A percentile compares a stretch with the other conserved stretches of the same genome.
Evolutionary conservation across 2,329 filamentous ascomycete species (phyloP).

Genomic region (Fusarium subtropicale): DNA sequence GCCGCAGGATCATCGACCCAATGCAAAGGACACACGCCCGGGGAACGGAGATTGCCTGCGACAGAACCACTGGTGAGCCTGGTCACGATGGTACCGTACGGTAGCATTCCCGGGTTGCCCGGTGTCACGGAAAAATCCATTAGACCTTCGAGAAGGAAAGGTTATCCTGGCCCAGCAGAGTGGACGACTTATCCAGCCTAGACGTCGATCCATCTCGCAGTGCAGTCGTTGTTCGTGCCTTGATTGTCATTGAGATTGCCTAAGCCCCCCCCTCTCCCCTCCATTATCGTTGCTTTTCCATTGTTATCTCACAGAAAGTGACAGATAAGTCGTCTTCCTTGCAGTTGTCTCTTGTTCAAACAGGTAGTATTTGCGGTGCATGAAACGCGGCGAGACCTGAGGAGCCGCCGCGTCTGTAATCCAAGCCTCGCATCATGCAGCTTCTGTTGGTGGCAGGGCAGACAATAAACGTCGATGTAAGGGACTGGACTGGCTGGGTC

Average conservation of each 20-base stretch:
- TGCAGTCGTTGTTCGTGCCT: slow-evolving; percentile 2
- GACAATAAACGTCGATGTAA: slow-evolving; percentile 4
- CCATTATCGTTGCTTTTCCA: slow-evolving; percentile 31
- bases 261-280: slow-evolving; percentile 3
- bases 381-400: slow-evolving; percentile 40
- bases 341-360: slow-evolving; percentile 21
- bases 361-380: slow-evolving; percentile 9
- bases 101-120: slow-evolving; percentile 40
- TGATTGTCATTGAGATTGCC: slow-evolving; percentile 5
- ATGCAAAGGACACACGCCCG: slow-evolving; percentile 38
- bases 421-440: slow-evolving; percentile 28
- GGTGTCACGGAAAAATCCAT: slow-evolving; percentile 33
- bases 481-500: slow-evolving; percentile 4
- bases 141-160: slow-evolving; percentile 44
- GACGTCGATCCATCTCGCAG: slow-evolving; percentile 45
- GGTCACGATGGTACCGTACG: slow-evolving; percentile 24
- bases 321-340: slow-evolving; percentile 34
- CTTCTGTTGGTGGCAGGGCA: slow-evolving; percentile 7
- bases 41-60: slow-evolving; percentile 41
- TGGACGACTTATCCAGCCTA: slow-evolving; percentile 28
- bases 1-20: slow-evolving; percentile 40
- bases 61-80: slow-evolving; percentile 20
- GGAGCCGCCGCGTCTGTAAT: slow-evolving; percentile 22
- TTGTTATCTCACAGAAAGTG: slow-evolving; percentile 17
- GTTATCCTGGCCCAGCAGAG: slow-evolving; percentile 41